phyloP scores from a whole-genome alignment of 495 filamentous ascomycete species.

The Penicillium flavigenum region DNA sequence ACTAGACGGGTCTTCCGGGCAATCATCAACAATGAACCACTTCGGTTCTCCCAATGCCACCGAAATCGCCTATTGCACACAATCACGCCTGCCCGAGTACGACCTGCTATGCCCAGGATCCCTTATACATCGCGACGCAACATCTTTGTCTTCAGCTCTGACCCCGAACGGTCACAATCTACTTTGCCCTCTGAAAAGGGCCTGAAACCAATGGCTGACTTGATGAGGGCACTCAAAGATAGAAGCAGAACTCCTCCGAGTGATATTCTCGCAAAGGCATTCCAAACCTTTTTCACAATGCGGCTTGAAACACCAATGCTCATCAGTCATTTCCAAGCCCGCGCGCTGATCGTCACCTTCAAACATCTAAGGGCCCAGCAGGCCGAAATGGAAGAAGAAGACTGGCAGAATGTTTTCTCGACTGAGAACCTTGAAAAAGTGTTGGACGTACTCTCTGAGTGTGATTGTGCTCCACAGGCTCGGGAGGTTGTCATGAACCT shows the following conservation, averaged over 20 bases:
- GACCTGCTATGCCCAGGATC: constrained; percentile 16
- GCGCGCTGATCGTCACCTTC: constrained; percentile 55
- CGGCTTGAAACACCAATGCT: constrained; percentile 47
- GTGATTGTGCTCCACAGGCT: constrained; percentile 37
- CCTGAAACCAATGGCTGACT: constrained; percentile 45
- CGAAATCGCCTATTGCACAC: constrained; percentile 38
- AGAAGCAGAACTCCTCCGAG: constrained; percentile 55
- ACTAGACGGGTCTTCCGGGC: constrained; percentile 70
- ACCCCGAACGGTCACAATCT: constrained; percentile 22
- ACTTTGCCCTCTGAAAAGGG: constrained; percentile 43
- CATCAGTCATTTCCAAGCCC: constrained; percentile 66
- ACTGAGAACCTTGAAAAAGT: constrained; percentile 51
- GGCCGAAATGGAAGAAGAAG: constrained; percentile 33
- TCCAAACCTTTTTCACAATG: constrained; percentile 60
- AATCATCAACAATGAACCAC: constrained; percentile 64
- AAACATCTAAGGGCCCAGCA: constrained; percentile 52
- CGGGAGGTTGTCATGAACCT: constrained; percentile 46
- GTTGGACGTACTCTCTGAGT: constrained; percentile 40
- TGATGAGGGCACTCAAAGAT: constrained; percentile 35
- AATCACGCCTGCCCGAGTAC: constrained; percentile 30
- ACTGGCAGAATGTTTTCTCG: constrained; percentile 46
- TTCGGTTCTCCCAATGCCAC: constrained; percentile 47
- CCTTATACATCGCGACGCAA: constrained; percentile 32
- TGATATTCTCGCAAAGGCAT: constrained; percentile 60
- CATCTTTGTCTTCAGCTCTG: constrained; percentile 37